phyloP scores from a whole-genome alignment of 148 eudicot genomes.

The Vaccinium vitisidaea region DNA sequence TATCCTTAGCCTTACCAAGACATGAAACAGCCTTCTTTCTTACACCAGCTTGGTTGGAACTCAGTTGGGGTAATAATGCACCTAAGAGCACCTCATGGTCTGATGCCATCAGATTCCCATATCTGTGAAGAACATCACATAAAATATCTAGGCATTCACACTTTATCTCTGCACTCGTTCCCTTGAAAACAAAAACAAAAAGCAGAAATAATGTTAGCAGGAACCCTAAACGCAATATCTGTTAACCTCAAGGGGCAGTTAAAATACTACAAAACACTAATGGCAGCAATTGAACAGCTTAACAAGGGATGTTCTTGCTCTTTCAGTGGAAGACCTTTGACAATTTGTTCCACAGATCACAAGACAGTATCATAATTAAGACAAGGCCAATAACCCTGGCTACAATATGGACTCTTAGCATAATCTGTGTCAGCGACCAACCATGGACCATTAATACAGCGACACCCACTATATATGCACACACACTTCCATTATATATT shows the following conservation, averaged over 20 bases:
- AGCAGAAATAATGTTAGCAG: neutral
- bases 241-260: neutral
- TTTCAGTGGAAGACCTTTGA: neutral
- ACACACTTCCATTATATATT: neutral
- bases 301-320: neutral
- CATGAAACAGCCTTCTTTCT: conserved; percentile 97
- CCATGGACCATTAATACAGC: neutral
- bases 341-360: neutral
- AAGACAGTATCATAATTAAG: conserved; percentile 4
- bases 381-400: neutral
- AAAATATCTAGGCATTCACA: conserved; percentile 94
- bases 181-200: conserved; percentile 40
- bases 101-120: conserved; percentile 79
- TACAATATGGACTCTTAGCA: neutral
- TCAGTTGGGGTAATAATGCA: conserved; percentile 88
- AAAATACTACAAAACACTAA: neutral
- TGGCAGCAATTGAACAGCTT: neutral
- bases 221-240: neutral
- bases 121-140: conserved; percentile 83
- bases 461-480: neutral
- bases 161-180: conserved; percentile 72
- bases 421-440: neutral
- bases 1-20: conserved; percentile 54
- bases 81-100: conserved; percentile 74
- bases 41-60: conserved; percentile 78